Percentiles rank a stretch among this genome's conserved stretches.
Evolutionary conservation across 495 filamentous ascomycete species (phyloP).

Genomic region (Cetradonia linearis): DNA sequence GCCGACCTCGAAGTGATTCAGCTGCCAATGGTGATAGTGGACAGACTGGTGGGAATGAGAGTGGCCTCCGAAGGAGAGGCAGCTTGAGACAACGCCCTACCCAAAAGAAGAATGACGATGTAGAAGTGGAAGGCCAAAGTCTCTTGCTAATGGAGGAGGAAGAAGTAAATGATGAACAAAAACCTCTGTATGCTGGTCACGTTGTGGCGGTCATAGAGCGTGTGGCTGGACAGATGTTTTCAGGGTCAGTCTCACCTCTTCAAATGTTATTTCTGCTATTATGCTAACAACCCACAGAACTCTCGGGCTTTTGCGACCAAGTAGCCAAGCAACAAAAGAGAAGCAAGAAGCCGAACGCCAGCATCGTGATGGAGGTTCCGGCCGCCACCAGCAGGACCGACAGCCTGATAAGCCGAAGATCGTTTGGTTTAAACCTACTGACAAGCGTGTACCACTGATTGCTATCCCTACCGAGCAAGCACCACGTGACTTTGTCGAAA

Average conservation of each 20-base stretch:
- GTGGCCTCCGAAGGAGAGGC: slow-evolving; percentile 81
- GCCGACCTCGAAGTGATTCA: slow-evolving; percentile 48
- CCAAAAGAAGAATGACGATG: slow-evolving; percentile 99
- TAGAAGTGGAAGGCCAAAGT: slow-evolving; percentile 97
- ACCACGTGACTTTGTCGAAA: slow-evolving; percentile 95
- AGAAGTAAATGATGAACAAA: slow-evolving; percentile 96
- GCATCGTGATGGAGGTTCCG: slow-evolving; percentile 70
- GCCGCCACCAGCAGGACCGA: slow-evolving; percentile 69
- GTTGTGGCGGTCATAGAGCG: slow-evolving; percentile 96
- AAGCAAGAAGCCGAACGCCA: slow-evolving; percentile 96
- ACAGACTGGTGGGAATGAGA: slow-evolving; percentile 51
- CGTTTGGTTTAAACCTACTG: slow-evolving; percentile 99
- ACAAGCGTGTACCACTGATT: slow-evolving; percentile 96
- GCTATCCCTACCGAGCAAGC: slow-evolving; percentile 98
- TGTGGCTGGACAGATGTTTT: slow-evolving; percentile 98
- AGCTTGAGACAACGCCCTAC: slow-evolving; percentile 94
- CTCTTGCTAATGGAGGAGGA: slow-evolving; percentile 94
- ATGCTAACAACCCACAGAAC: slow-evolving; percentile 39
- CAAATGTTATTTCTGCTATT: not conserved
- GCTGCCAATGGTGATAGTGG: slow-evolving; percentile 53
- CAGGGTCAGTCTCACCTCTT: slow-evolving; percentile 44
- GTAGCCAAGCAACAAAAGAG: slow-evolving; percentile 98
- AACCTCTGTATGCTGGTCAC: slow-evolving; percentile 92
- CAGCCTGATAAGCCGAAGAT: slow-evolving; percentile 98
- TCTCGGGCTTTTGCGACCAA: slow-evolving; percentile 82